Base-by-base conservation (phyloP, 2,329 filamentous ascomycete genomes). In the Aspergillus novoparasiticus region DNA sequence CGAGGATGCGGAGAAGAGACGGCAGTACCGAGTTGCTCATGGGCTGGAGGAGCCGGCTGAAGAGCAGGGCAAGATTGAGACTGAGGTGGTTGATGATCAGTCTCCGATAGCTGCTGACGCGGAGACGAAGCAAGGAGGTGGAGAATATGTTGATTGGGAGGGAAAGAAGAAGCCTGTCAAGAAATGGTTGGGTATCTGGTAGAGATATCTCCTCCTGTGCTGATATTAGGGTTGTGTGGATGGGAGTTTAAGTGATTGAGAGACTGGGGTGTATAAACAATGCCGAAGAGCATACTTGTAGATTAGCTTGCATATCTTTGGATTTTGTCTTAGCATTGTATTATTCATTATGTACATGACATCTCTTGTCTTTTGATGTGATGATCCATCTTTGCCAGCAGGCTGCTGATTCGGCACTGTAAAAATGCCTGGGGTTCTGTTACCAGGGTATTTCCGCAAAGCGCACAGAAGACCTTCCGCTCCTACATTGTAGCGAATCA, bases 101-200 rank as follows among this genome's bases (percentile, higher is more conserved):
- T 74, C 73, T 65, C 71, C 72, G 69, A 70, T 80, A 78, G 76
- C 77, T 72, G 68, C 62, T 64, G 71, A 72, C 64, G 75, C 72
- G 68, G 75, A 71, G 6, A 71, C 71, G 58, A 72, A 70, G 71
- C 34, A 76, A 73, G 66, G 60, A 28, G 16, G 23, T 54, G 65
- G 58, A 19, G 68, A 71, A 61, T 76, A 72, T 71, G 71, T 74
- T 58, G 76, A 78, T 69, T 76, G 69, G 67, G 73, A 77, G 61
- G 73, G 74, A 66, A 80, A 80, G 74, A 87, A 82, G 79, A 79
- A 64, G 68, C 83, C 84, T 62, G 81, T 88, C 61, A 94, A 93
- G 86, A 94, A 92, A 82, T 94, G 90, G 87, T 82, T 95, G 71
- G 93, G 93, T 16, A 90, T 96, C 72, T 96, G 93, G 85, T 93